phyloP scores from a whole-genome alignment of 2,329 filamentous ascomycete genomes.

The Hortaea sp. region DNA sequence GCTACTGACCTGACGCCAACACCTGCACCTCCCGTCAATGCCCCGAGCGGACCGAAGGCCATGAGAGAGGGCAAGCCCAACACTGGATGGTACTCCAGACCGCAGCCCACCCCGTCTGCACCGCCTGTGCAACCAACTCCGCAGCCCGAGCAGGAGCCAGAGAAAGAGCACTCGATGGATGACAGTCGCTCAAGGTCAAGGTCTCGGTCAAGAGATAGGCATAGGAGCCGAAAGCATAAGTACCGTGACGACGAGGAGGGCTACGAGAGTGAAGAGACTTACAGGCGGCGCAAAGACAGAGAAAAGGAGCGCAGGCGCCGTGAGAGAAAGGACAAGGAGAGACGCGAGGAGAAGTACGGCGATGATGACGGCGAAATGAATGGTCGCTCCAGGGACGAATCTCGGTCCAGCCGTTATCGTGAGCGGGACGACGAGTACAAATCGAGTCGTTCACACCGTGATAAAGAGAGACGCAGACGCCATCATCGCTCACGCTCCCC shows the following conservation, averaged over 20 bases:
- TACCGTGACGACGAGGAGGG: slow-evolving; percentile 39
- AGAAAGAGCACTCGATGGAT: background rate
- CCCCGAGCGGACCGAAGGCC: slow-evolving; percentile 86
- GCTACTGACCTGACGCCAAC: slow-evolving; percentile 18
- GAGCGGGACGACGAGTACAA: slow-evolving; percentile 33
- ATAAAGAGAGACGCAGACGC: slow-evolving; percentile 32
- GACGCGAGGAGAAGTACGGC: slow-evolving; percentile 20
- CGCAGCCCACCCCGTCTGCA: slow-evolving; percentile 9
- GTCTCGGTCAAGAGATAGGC: slow-evolving; percentile 30
- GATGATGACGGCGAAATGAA: slow-evolving; percentile 38
- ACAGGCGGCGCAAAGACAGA: slow-evolving; percentile 26
- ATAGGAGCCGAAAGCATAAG: slow-evolving; percentile 38
- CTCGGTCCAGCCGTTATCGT: slow-evolving; percentile 50
- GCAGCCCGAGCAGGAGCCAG: slow-evolving; percentile 1
- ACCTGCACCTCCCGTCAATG: slow-evolving; percentile 35
- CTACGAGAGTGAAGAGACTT: slow-evolving; percentile 33
- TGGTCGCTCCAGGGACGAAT: slow-evolving; percentile 55
- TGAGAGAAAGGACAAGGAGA: slow-evolving; percentile 17
- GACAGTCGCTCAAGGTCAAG: slow-evolving; percentile 17
- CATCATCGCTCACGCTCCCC: slow-evolving; percentile 34
- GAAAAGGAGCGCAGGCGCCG: slow-evolving; percentile 26
- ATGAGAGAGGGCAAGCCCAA: slow-evolving; percentile 86
- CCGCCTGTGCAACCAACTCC: slow-evolving; percentile 2
- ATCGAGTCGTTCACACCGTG: slow-evolving; percentile 37
- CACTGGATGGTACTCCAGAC: slow-evolving; percentile 52